Percentiles rank a stretch among this genome's conserved stretches.
These are phyloP conservation scores for Skeletonema menzelii DNA, from an alignment of 108 stramenopile species.

Conservation along the genomic window DNA sequence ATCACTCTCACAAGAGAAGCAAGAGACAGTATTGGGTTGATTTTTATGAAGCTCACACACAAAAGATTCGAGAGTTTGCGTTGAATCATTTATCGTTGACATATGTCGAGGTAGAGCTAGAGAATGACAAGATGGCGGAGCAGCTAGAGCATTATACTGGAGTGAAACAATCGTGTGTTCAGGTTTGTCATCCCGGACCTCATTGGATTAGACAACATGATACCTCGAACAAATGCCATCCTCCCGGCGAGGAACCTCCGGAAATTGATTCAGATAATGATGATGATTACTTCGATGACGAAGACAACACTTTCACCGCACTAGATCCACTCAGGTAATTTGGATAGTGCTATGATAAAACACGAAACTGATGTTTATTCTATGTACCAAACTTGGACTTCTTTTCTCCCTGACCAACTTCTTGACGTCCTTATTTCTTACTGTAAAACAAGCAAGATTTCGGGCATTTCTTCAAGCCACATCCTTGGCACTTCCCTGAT, in stretches of 20 bases:
- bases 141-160: conserved; percentile 48
- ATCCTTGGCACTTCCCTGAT: conserved; percentile 84
- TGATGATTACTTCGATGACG: neutral
- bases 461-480: conserved; percentile 90
- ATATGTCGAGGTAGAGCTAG: conserved; percentile 54
- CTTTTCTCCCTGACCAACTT: neutral
- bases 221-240: conserved; percentile 37
- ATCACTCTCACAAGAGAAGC: neutral
- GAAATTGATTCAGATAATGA: neutral
- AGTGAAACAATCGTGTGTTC: conserved; percentile 34
- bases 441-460: conserved; percentile 77
- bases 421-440: neutral
- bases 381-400: neutral
- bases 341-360: neutral
- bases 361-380: neutral
- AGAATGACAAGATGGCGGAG: conserved; percentile 31
- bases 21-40: conserved; percentile 31
- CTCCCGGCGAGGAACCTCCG: conserved; percentile 13
- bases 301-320: neutral
- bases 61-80: conserved; percentile 57
- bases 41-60: conserved; percentile 56
- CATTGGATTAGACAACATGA: conserved; percentile 28
- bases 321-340: no score
- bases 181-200: conserved; percentile 48
- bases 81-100: conserved; percentile 48